Evolutionary conservation across 768 basidiomycete species (phyloP).

Genomic region (Pulveroboletus sp.): DNA sequence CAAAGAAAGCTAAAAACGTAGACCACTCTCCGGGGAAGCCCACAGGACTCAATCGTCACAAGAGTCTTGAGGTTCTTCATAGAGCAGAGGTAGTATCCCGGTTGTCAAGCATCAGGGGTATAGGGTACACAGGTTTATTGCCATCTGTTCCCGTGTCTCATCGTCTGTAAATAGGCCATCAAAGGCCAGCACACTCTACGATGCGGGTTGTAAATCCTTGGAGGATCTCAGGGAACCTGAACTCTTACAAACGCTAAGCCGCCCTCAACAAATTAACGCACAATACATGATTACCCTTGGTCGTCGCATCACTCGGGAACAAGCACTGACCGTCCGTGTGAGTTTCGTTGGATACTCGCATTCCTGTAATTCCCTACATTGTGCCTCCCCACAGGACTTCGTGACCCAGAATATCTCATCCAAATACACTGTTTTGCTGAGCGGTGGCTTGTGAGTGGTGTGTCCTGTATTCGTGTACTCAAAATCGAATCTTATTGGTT

Average conservation of each 20-base stretch:
- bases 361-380: background rate
- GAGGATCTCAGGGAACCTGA: conserved; percentile 38
- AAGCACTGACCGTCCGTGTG: conserved; percentile 48
- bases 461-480: no score
- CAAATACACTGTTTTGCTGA: conserved; percentile 47
- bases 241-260: conserved; percentile 38
- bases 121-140: conserved; percentile 41
- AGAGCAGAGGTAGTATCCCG: conserved; percentile 28
- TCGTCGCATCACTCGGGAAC: conserved; percentile 33
- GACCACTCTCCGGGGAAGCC: conserved; percentile 6
- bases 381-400: conserved; percentile 39
- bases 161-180: conserved; percentile 6
- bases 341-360: conserved; percentile 10
- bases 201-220: conserved; percentile 45
- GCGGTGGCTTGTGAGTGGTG: conserved; percentile 60
- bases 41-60: conserved; percentile 5
- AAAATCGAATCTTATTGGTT: no score
- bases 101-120: conserved; percentile 39
- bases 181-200: conserved; percentile 43
- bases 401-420: conserved; percentile 43
- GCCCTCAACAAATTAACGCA: conserved; percentile 35
- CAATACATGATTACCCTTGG: conserved; percentile 41
- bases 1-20: background rate
- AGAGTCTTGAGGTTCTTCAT: conserved; percentile 25
- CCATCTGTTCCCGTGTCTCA: background rate